Evolutionary conservation across 2,329 filamentous ascomycete species (phyloP), one percentile per base, ranked within the genome.

Genomic region (Colletotrichum tanaceti): DNA sequence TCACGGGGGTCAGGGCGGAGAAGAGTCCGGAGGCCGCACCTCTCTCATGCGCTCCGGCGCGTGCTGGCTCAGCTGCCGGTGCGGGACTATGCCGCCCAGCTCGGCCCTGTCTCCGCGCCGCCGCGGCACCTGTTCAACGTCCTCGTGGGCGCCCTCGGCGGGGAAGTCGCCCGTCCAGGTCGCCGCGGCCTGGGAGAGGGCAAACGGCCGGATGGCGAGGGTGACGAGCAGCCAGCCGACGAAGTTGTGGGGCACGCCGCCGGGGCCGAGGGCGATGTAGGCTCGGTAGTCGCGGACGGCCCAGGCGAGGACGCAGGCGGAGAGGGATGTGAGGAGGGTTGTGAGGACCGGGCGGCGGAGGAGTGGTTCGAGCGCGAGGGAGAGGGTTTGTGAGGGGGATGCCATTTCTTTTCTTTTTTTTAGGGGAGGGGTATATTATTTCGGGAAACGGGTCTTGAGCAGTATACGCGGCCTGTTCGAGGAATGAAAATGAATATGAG

Each of bases 241-340:
- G 35, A 79, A 35, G 63, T 83, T 82, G 72, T 82, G 75, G 0
- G 83, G 82, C 0, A 83, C 65, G 18, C 83, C 83, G 65, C 83
- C 82, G 4, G 76, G 77, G 16, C 83, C 83, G 39, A 85, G 77
- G 1, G 79, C 77, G 18, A 82, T 76, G 73, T 75, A 85, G 55
- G 74, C 76, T 4, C 71, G 74, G 74, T 85, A 85, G 65, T 71
- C 69, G 20, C 24, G 62, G 38, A 60, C 35, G 16, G 62, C 43
- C 62, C 62, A 69, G 50, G 24, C 28, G 16, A 69, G 50, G 9
- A 50, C 5, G 22, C 47, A 14, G 1, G 61, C 22, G 16, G 65
- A 32, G 18, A 65, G 18, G 7, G 61, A 46, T 28, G 53, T 20
- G 32, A 68, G 47, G 14, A 22, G 22, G 13, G 60, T 16, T n/a